phyloP scores from a whole-genome alignment of 2,329 filamentous ascomycete genomes.

The Dothidotthia symphoricarpi region DNA sequence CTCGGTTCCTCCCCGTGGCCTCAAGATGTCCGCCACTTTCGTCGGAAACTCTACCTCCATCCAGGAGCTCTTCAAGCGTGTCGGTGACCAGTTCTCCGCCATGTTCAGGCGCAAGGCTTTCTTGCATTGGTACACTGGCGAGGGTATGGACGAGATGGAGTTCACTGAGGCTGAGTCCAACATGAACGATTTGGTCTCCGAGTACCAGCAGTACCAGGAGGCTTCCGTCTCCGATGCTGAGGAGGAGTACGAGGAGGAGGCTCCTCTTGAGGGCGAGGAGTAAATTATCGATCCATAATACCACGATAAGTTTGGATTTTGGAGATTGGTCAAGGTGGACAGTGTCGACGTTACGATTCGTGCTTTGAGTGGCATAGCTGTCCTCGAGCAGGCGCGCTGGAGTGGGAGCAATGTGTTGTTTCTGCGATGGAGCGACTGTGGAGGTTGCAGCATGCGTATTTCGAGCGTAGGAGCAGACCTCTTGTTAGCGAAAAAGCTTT shows the following conservation, averaged over 20 bases:
- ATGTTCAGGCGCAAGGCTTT: slow-evolving; percentile 99
- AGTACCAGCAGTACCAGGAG: slow-evolving; percentile 99
- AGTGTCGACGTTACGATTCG: slow-evolving; percentile 22
- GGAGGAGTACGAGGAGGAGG: slow-evolving; percentile 91
- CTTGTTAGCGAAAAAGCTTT: slow-evolving; percentile 39
- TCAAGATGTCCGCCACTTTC: slow-evolving; percentile 99
- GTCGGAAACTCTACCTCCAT: slow-evolving; percentile 99
- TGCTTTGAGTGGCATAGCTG: slow-evolving; percentile 26
- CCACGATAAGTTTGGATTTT: slow-evolving; percentile 20
- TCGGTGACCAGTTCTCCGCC: slow-evolving; percentile 98
- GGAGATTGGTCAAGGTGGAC: slow-evolving; percentile 13
- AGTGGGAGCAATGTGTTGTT: slow-evolving; percentile 15
- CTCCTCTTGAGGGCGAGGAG: slow-evolving; percentile 69
- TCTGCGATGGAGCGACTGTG: slow-evolving; percentile 13
- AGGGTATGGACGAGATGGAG: slow-evolving; percentile 99
- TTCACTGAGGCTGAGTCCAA: slow-evolving; percentile 99
- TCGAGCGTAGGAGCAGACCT: slow-evolving; percentile 30
- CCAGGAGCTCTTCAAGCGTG: slow-evolving; percentile 99
- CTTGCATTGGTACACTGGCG: slow-evolving; percentile 99
- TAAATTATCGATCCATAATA: slow-evolving; percentile 24
- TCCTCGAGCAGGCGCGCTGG: slow-evolving; percentile 10
- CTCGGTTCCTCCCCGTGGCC: slow-evolving; percentile 94
- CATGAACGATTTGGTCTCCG: slow-evolving; percentile 99
- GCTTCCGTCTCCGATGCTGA: slow-evolving; percentile 95
- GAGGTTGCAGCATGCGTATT: slow-evolving; percentile 20